Base-by-base conservation (phyloP, 192 early-diverging fungal genomes). In the Coemansia sp. region DNA sequence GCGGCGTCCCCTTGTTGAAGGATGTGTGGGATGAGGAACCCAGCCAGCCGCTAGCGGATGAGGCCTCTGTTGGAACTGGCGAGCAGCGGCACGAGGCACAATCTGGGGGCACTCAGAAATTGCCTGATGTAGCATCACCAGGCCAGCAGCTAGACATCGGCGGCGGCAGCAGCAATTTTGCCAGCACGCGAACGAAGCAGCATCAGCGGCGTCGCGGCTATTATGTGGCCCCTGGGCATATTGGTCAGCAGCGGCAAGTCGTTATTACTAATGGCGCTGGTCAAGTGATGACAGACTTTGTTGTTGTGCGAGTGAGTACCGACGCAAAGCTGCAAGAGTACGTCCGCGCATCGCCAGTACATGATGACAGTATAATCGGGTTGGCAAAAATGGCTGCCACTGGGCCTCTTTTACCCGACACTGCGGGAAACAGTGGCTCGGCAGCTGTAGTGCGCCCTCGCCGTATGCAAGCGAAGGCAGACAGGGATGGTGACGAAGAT, bases 231-330 rank as follows among this genome's bases (percentile, higher is more conserved):
- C 50, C 50, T 53, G 36, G 66, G 7, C 35, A 43, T 28, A 53
- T 53, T 53, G 50, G 50, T 53, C 38, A 69, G 21, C 35, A 70
- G 36, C 59, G 61, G n/a, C 68, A 65, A 26, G 53, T 80, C 43
- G 66, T 80, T 16, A 62, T 72, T 39, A 80, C 77, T 31, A 80
- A 80, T 56, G 77, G 77, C 10, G 77, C 72, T 7, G 69, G 65
- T 11, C 69, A 75, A 60, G 69, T 80, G 59, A 68, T 80, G 72
- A 69, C 69, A 26, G 77, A 80, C 35, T 56, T 69, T 53, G 72
- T 80, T 12, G 20, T 80, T 75, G 77, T 80, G 50, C 65, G 77
- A 21, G 56, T 61, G 13, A 70, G 67, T 14, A 55, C 67, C 36
- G 66, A 66, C 37, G 65, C 56, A 28, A 28, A 55, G 20, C 56